Conservation (phyloP, 2,329 filamentous ascomycete species). For the Penicillium olsonii region DNA sequence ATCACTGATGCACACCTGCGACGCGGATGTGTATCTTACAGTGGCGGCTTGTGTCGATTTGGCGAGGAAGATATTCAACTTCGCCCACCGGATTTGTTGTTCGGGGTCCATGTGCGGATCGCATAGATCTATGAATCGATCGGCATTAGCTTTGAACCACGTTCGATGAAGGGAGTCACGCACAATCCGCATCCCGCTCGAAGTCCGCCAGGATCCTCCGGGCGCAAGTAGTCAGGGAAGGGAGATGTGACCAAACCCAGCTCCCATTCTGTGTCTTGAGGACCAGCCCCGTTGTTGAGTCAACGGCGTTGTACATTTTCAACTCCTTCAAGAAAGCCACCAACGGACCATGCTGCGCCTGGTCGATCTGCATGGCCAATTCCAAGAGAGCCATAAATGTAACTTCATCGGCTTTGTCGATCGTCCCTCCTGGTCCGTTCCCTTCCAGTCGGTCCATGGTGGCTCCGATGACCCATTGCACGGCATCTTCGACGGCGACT, state of each 20-base stretch:
- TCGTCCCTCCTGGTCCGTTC: not conserved
- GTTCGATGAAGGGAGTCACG: not conserved
- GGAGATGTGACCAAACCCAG: conserved; percentile 7
- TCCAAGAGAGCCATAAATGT: conserved; percentile 3
- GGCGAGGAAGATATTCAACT: conserved; percentile 3
- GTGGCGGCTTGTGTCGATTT: conserved; percentile 2
- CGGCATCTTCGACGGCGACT: not conserved
- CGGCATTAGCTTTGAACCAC: not conserved
- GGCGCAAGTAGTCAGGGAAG: not conserved
- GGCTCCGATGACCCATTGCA: conserved; percentile 1
- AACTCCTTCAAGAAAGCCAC: conserved; percentile 1
- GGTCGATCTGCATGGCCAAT: conserved; percentile 3
- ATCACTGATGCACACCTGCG: conserved; percentile 2
- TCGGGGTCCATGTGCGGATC: conserved; percentile 1
- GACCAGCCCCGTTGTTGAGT: conserved; percentile 1
- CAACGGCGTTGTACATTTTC: conserved; percentile 6
- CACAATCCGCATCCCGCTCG: not conserved
- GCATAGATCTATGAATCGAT: not conserved
- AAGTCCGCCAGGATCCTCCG: not conserved
- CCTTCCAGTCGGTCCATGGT: conserved; percentile 7
- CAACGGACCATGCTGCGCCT: not conserved
- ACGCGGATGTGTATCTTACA: not conserved
- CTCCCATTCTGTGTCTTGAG: conserved; percentile 5
- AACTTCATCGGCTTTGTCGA: conserved; percentile 2
- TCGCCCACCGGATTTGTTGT: conserved; percentile 5